phyloP scores from a whole-genome alignment of 192 early-diverging fungal species.

The Coemansia sp. region DNA sequence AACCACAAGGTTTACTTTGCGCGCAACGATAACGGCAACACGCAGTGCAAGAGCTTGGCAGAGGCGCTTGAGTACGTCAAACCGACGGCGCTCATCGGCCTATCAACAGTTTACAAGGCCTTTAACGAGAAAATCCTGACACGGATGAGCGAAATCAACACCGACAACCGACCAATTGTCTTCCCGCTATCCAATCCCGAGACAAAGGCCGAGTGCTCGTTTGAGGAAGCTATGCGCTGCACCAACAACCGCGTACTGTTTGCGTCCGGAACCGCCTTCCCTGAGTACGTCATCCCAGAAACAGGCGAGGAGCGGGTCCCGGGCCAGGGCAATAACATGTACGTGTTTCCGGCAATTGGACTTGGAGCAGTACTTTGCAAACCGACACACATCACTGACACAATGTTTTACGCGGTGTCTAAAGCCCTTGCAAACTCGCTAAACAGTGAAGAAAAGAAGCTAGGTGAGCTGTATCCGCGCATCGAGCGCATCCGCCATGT shows the following conservation, averaged over 20 bases:
- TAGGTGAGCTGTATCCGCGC: constrained; percentile 79
- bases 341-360: constrained; percentile 95
- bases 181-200: constrained; percentile 89
- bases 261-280: constrained; percentile 90
- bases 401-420: constrained; percentile 80
- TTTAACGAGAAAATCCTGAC: constrained; percentile 71
- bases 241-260: constrained; percentile 86
- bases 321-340: constrained; percentile 94
- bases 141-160: constrained; percentile 74
- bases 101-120: constrained; percentile 74
- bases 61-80: constrained; percentile 81
- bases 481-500: constrained; percentile 83
- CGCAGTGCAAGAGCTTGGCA: constrained; percentile 68
- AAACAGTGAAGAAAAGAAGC: constrained; percentile 61
- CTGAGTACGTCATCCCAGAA: constrained; percentile 64
- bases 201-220: constrained; percentile 91
- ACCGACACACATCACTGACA: constrained; percentile 70
- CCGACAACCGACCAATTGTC: constrained; percentile 68
- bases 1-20: constrained; percentile 84
- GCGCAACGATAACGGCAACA: constrained; percentile 75
- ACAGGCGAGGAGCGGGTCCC: constrained; percentile 56
- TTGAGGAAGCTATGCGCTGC: constrained; percentile 79
- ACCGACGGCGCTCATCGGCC: constrained; percentile 87
- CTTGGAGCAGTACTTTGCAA: constrained; percentile 80
- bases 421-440: constrained; percentile 75